These are phyloP conservation scores for Apiotrichum porosum DNA, from an alignment of 1,284 basidiomycete species.

Conservation along the genomic window DNA sequence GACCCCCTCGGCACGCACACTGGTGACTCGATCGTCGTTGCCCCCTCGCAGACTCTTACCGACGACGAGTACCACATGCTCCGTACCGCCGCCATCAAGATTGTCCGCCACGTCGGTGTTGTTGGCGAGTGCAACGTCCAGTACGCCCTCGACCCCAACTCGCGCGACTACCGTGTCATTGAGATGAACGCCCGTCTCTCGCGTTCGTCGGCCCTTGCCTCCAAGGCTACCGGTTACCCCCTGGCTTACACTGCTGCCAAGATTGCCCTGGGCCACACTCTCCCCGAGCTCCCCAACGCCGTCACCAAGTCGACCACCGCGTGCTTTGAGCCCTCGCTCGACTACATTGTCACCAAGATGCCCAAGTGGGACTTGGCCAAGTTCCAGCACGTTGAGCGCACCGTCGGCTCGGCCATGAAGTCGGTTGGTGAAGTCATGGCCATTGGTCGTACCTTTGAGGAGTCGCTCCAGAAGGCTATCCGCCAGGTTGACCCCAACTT, in stretches of 20 bases:
- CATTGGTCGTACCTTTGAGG: conserved; percentile 98
- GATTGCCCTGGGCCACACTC: conserved; percentile 96
- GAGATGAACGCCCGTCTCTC: conserved; percentile 85
- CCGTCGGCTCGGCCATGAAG: conserved; percentile 98
- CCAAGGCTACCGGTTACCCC: conserved; percentile 98
- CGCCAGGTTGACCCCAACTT: conserved; percentile 90
- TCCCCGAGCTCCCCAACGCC: conserved; percentile 96
- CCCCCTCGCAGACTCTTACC: conserved; percentile 94
- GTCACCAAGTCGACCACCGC: conserved; percentile 99
- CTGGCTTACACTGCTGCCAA: conserved; percentile 99
- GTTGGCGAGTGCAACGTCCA: conserved; percentile 92
- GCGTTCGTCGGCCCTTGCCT: conserved; percentile 82
- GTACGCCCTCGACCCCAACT: conserved; percentile 92
- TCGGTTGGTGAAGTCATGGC: conserved; percentile 99
- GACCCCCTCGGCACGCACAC: conserved; percentile 98
- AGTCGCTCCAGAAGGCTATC: conserved; percentile 97
- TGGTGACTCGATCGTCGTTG: conserved; percentile 99
- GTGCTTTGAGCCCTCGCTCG: conserved; percentile 98
- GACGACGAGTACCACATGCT: conserved; percentile 99
- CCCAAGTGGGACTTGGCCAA: conserved; percentile 99
- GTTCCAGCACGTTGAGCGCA: conserved; percentile 91
- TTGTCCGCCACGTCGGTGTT: conserved; percentile 94
- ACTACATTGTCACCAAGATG: conserved; percentile 99
- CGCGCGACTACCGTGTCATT: conserved; percentile 95
- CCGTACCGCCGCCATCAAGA: conserved; percentile 93